phyloP scores from a whole-genome alignment of 1,284 basidiomycete species.

The Marasmius sp. region DNA sequence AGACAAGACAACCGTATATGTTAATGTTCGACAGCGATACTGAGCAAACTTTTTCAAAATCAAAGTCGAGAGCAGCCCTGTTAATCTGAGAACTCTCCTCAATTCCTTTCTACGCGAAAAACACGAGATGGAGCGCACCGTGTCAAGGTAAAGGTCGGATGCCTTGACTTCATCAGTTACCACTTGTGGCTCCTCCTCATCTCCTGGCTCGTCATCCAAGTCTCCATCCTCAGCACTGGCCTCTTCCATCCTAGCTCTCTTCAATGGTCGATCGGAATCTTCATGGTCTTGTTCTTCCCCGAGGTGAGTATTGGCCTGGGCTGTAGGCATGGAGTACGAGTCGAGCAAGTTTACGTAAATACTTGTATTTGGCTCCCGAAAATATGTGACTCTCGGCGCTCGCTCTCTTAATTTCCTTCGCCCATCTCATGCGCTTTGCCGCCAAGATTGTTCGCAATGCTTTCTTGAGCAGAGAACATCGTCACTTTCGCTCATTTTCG shows the following conservation, averaged over 20 bases:
- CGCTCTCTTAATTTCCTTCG: not conserved
- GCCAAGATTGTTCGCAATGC: not conserved
- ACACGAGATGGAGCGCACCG: conserved; percentile 52
- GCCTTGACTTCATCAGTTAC: conserved; percentile 25
- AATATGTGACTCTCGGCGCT: too few species aligned
- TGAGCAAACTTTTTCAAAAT: conserved; percentile 98
- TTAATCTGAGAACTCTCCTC: conserved; percentile 65
- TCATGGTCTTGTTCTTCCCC: conserved; percentile 8
- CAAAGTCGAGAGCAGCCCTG: conserved; percentile 90
- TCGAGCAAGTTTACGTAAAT: not conserved
- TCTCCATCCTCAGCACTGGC: not conserved
- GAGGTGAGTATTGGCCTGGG: conserved; percentile 4
- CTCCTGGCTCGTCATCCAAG: not conserved
- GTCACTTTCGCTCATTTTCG: conserved; percentile 18
- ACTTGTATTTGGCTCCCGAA: too few species aligned
- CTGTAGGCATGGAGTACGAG: not conserved
- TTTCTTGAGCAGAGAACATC: not conserved
- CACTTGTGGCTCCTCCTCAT: conserved; percentile 9
- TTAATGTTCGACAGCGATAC: conserved; percentile 96
- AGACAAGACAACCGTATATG: conserved; percentile 96
- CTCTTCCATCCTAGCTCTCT: not conserved
- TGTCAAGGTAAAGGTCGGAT: conserved; percentile 95
- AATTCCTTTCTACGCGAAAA: not conserved
- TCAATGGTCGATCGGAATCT: conserved; percentile 4
- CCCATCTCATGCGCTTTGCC: conserved; percentile 14